Evolutionary conservation across 176 grass and related monocot genomes (phyloP).

Genomic region (Thinopyrum elongatum): DNA sequence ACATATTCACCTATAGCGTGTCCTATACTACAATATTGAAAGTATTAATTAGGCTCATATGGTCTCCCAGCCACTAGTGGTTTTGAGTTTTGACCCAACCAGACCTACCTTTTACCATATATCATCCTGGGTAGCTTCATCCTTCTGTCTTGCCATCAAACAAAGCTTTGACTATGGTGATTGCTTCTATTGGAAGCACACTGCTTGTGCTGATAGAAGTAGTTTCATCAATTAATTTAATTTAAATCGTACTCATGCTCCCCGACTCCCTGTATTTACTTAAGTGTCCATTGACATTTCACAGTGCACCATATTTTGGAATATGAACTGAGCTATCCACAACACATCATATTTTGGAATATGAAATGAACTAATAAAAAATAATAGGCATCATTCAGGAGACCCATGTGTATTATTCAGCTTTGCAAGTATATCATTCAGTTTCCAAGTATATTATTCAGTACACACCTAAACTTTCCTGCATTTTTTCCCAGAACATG

Average conservation of each 20-base stretch:
- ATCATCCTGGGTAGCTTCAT: not conserved
- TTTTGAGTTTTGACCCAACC: conserved; percentile 15
- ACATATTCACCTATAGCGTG: not conserved
- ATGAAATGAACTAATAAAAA: too few relatives aligned
- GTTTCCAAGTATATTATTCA: not conserved
- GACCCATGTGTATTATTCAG: too few relatives aligned
- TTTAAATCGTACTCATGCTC: not conserved
- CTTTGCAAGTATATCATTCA: not conserved
- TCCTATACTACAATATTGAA: not conserved
- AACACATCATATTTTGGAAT: not conserved
- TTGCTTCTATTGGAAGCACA: not conserved
- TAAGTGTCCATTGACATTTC: not conserved
- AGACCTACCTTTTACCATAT: not conserved
- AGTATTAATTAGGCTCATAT: conserved; percentile 5
- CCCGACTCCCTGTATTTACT: not conserved
- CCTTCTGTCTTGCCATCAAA: not conserved
- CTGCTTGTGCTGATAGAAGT: not conserved
- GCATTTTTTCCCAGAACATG: conserved; percentile 39
- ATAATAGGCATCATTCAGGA: too few relatives aligned
- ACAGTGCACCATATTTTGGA: conserved; percentile 2
- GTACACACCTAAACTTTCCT: not conserved
- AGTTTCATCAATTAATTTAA: conserved; percentile 23
- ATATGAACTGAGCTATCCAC: conserved; percentile 7
- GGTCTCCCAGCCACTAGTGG: not conserved
- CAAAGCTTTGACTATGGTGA: not conserved